Evolutionary conservation across 768 basidiomycete genomes (phyloP).

Genomic region (Leccinellum albellum): DNA sequence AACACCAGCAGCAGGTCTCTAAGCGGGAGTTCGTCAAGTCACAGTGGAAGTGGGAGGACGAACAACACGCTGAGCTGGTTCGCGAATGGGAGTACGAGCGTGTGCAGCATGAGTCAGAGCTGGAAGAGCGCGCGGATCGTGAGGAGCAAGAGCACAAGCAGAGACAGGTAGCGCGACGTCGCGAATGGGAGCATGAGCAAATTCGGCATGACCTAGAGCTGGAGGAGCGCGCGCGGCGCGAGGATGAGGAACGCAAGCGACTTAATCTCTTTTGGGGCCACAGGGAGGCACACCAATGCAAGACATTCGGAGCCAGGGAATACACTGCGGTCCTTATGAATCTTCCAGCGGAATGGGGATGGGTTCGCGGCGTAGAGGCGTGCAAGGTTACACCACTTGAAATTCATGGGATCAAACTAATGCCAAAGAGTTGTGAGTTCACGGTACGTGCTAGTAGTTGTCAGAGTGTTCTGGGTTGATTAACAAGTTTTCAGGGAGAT

Average conservation of each 20-base stretch:
- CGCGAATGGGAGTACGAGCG: slow-evolving; percentile 21
- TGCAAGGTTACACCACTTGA: slow-evolving; percentile 24
- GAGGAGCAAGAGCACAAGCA: neutral
- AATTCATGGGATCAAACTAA: slow-evolving; percentile 19
- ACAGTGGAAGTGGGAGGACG: slow-evolving; percentile 21
- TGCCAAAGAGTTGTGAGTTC: slow-evolving; percentile 21
- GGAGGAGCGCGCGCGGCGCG: slow-evolving; percentile 15
- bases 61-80: slow-evolving; percentile 3
- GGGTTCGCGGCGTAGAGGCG: too few species aligned
- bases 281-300: slow-evolving; percentile 20
- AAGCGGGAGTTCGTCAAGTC: slow-evolving; percentile 9
- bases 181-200: slow-evolving; percentile 8
- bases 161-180: neutral
- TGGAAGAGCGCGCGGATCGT: neutral
- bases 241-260: slow-evolving; percentile 27
- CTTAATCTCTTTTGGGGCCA: slow-evolving; percentile 24
- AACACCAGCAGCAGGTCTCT: slow-evolving; percentile 12
- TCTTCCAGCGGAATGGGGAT: slow-evolving; percentile 20
- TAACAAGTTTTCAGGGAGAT: slow-evolving; percentile 12
- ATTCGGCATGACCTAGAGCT: slow-evolving; percentile 3
- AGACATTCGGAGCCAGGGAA: slow-evolving; percentile 23
- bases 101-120: slow-evolving; percentile 5
- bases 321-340: slow-evolving; percentile 30
- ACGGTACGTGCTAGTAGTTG: slow-evolving; percentile 4
- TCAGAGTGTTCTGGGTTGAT: too few species aligned